Evolutionary conservation across 2,329 filamentous ascomycete genomes (phyloP).

Genomic region (Colletotrichum tropicale): DNA sequence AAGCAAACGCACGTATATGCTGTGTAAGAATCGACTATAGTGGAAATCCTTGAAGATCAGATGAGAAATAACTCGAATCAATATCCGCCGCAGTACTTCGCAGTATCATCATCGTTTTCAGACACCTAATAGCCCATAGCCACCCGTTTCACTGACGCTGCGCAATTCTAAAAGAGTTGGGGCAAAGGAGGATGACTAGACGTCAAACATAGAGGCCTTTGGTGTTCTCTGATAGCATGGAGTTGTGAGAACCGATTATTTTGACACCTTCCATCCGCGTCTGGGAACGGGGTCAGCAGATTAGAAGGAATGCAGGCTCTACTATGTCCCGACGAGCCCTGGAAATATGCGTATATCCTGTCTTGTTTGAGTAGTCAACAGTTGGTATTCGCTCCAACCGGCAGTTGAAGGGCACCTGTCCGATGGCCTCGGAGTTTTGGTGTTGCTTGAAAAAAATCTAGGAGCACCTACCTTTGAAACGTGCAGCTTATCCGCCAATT

Average conservation of each 20-base stretch:
- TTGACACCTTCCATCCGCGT: neutral
- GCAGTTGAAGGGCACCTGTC: neutral
- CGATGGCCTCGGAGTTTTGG: neutral
- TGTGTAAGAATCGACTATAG: fast-evolving
- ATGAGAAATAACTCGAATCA: neutral
- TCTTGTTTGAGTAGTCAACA: neutral
- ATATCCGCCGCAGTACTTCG: neutral
- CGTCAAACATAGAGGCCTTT: neutral
- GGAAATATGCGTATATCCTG: neutral
- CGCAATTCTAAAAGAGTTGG: too few species aligned
- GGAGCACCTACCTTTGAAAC: neutral
- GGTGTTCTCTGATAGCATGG: fast-evolving
- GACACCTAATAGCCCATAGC: neutral
- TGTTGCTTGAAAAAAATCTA: neutral
- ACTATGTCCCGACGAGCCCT: neutral
- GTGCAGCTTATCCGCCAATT: neutral
- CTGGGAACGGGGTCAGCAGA: neutral
- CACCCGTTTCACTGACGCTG: neutral
- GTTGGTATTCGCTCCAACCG: neutral
- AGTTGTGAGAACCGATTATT: neutral
- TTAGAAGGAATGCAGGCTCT: neutral
- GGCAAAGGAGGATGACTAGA: neutral
- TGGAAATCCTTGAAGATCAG: neutral
- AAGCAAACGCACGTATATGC: too few species aligned
- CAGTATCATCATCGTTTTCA: neutral